Evolutionary conservation across 1,284 basidiomycete genomes (phyloP).

Genomic region (Somion occarium): DNA sequence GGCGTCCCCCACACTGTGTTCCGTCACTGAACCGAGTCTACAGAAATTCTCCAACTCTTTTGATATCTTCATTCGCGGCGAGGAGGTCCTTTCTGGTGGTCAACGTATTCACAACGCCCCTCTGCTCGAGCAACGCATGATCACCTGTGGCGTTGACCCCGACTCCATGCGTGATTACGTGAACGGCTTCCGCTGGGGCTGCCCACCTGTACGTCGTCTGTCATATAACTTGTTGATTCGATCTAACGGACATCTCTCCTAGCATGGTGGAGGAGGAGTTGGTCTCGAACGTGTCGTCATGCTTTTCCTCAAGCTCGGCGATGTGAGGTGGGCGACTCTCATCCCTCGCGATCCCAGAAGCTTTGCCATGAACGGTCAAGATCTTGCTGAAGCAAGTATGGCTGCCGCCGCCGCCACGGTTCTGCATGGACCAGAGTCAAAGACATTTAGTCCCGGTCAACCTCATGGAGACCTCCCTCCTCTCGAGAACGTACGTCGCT

Average conservation of each 20-base stretch:
- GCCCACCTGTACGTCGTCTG: slow-evolving; percentile 42
- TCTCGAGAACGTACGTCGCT: slow-evolving; percentile 27
- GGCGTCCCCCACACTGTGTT: not conserved
- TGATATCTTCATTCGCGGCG: slow-evolving; percentile 73
- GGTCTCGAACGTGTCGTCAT: slow-evolving; percentile 62
- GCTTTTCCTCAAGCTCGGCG: slow-evolving; percentile 58
- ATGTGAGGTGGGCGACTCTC: slow-evolving; percentile 60
- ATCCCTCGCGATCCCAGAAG: slow-evolving; percentile 63
- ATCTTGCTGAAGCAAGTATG: slow-evolving; percentile 23
- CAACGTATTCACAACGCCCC: slow-evolving; percentile 64
- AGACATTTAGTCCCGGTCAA: slow-evolving; percentile 24
- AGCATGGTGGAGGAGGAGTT: slow-evolving; percentile 29
- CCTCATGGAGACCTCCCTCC: slow-evolving; percentile 28
- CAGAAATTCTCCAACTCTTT: slow-evolving; percentile 60
- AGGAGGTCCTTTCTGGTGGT: slow-evolving; percentile 69
- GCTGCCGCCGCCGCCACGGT: slow-evolving; percentile 24
- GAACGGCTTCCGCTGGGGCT: slow-evolving; percentile 63
- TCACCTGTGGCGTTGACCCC: slow-evolving; percentile 45
- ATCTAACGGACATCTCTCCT: not conserved
- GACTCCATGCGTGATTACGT: slow-evolving; percentile 56
- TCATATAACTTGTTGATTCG: not conserved
- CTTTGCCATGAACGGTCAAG: slow-evolving; percentile 28
- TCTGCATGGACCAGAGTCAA: slow-evolving; percentile 27
- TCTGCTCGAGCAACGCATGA: slow-evolving; percentile 55
- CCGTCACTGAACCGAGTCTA: not conserved